Percentiles rank a stretch among this genome's conserved stretches.
Conservation (phyloP, 2,329 filamentous ascomycete species). For the Amauroascus niger region DNA sequence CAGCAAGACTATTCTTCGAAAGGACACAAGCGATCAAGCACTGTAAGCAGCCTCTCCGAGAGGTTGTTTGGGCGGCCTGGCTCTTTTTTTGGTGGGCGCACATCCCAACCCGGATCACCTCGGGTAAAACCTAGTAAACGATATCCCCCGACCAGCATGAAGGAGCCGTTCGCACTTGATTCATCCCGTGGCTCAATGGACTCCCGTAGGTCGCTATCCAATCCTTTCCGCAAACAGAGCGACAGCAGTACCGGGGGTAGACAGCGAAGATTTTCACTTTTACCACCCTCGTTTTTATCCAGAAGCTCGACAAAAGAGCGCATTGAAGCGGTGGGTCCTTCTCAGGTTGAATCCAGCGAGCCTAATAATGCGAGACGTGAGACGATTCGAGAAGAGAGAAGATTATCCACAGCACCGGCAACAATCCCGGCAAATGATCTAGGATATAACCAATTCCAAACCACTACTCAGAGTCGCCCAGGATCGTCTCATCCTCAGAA, state of each 20-base stretch:
- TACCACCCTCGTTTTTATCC: conserved; percentile 55
- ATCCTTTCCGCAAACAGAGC: conserved; percentile 61
- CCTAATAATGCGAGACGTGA: conserved; percentile 15
- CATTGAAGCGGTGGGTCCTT: conserved; percentile 37
- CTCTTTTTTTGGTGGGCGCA: conserved; percentile 62
- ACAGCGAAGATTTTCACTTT: conserved; percentile 61
- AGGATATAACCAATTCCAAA: conserved; percentile 9
- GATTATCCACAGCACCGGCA: conserved; percentile 30
- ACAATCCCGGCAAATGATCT: conserved; percentile 4
- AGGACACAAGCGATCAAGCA: conserved; percentile 59
- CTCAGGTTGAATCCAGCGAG: conserved; percentile 30
- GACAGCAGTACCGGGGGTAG: conserved; percentile 53
- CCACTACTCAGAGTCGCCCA: conserved; percentile 15
- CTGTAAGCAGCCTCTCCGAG: conserved; percentile 70
- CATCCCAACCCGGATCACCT: conserved; percentile 27
- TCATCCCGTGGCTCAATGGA: conserved; percentile 59
- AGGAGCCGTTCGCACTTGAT: conserved; percentile 46
- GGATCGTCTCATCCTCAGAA: conserved; percentile 9
- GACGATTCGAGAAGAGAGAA: conserved; percentile 18
- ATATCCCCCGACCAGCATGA: conserved; percentile 87
- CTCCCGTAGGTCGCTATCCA: conserved; percentile 62
- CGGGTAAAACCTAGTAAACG: conserved; percentile 49
- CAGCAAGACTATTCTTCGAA: conserved; percentile 37
- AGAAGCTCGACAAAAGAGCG: conserved; percentile 48
- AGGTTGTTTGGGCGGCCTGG: conserved; percentile 77